These are phyloP conservation scores for Jamesozyma gamospora DNA, from an alignment of 805 yeast species.

Conservation along the genomic window DNA sequence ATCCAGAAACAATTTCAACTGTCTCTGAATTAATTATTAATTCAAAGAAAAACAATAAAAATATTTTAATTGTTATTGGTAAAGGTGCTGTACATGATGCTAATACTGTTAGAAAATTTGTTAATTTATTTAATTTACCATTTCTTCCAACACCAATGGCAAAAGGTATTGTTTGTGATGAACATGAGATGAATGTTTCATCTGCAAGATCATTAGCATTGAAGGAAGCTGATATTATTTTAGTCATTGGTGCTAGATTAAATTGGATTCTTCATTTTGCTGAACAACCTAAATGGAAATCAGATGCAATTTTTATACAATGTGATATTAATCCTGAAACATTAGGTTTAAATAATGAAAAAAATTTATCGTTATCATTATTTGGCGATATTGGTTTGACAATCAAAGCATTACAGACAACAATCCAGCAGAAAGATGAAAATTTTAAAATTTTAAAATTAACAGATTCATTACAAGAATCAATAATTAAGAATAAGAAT, in stretches of 20 bases:
- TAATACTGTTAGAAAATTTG: constrained; percentile 31
- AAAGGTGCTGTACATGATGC: constrained; percentile 52
- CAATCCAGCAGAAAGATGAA: constrained; percentile 10
- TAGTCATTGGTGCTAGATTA: constrained; percentile 55
- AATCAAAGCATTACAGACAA: constrained; percentile 27
- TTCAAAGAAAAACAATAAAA: constrained; percentile 23
- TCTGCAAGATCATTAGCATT: constrained; percentile 58
- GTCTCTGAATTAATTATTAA: constrained; percentile 30
- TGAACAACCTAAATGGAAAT: constrained; percentile 41
- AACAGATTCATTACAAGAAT: constrained; percentile 5
- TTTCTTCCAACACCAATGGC: constrained; percentile 76
- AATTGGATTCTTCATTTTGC: constrained; percentile 72
- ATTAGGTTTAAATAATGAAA: constrained; percentile 36
- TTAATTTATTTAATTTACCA: constrained; percentile 36
- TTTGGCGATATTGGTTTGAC: constrained; percentile 45
- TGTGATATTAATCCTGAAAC: constrained; percentile 47
- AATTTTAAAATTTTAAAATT: constrained; percentile 9
- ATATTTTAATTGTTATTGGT: constrained; percentile 52
- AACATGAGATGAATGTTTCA: constrained; percentile 38
- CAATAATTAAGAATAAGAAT: constrained; percentile 12
- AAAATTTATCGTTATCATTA: constrained; percentile 34
- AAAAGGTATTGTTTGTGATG: constrained; percentile 56
- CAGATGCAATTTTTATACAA: constrained; percentile 43
- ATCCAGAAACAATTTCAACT: constrained; percentile 10
- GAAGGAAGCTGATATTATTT: constrained; percentile 45